Conservation (phyloP, 2,329 filamentous ascomycete species). For the Phialophora verrucosa region DNA sequence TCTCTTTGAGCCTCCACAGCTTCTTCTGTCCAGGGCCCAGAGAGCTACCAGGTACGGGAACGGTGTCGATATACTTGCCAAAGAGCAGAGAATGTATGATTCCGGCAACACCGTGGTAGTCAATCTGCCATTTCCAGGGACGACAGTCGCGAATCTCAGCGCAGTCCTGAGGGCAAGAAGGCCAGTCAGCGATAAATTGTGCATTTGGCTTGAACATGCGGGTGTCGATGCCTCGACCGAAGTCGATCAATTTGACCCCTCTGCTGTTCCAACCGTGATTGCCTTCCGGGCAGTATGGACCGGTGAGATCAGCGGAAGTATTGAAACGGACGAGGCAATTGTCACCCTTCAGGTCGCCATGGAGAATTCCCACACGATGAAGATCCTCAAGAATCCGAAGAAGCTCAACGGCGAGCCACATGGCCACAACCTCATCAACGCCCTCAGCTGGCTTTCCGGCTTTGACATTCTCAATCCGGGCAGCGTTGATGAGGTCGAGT, state of each 20-base stretch:
- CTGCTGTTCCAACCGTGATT: constrained; percentile 77
- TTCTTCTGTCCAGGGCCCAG: constrained; percentile 53
- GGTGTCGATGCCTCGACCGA: constrained; percentile 95
- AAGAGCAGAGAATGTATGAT: constrained; percentile 89
- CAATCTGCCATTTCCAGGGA: constrained; percentile 97
- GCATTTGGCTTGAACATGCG: constrained; percentile 76
- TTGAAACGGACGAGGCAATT: constrained; percentile 86
- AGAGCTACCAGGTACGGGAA: constrained; percentile 40
- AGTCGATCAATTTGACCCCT: constrained; percentile 88
- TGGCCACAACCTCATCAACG: constrained; percentile 88
- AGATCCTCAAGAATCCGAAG: constrained; percentile 87
- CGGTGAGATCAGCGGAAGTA: constrained; percentile 53
- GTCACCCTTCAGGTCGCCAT: constrained; percentile 94
- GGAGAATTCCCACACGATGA: constrained; percentile 77
- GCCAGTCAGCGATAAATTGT: constrained; percentile 95
- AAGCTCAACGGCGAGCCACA: constrained; percentile 94
- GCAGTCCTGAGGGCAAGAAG: constrained; percentile 84
- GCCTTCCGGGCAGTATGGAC: constrained; percentile 75
- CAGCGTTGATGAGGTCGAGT: constrained; percentile 90
- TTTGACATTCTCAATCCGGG: constrained; percentile 69
- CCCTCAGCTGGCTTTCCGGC: constrained; percentile 48
- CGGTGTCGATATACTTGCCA: constrained; percentile 90
- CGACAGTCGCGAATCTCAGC: constrained; percentile 92
- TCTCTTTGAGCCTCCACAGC: constrained; percentile 80
- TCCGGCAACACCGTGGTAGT: constrained; percentile 91